Percentiles rank a stretch among this genome's conserved stretches.
These are phyloP conservation scores for Laguncularia racemosa DNA, from an alignment of 345 rosid species.

Conservation along the genomic window DNA sequence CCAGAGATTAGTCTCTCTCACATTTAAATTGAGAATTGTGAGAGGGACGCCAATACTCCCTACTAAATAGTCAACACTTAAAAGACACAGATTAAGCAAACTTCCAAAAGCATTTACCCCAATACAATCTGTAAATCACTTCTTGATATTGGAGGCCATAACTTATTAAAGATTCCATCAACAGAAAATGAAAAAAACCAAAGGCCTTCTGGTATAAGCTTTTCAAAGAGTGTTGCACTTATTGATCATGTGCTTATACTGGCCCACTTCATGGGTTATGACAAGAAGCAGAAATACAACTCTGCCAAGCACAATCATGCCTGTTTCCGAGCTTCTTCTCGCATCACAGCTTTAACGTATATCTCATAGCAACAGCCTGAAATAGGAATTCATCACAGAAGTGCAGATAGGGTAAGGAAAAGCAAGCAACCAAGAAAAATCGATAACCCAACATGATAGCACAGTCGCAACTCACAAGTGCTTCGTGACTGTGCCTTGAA, in stretches of 20 bases:
- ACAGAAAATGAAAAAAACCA: not conserved
- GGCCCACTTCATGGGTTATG: not conserved
- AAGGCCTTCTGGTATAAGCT: not conserved
- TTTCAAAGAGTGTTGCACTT: not conserved
- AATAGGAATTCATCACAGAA: constrained; percentile 1
- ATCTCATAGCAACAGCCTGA: constrained; percentile 97
- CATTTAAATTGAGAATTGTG: too few relatives aligned
- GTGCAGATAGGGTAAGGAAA: too few relatives aligned
- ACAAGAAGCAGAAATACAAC: constrained; percentile 5
- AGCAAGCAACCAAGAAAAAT: too few relatives aligned
- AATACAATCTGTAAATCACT: not conserved
- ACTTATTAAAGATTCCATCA: not conserved
- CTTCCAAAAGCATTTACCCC: not conserved
- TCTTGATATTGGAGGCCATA: not conserved
- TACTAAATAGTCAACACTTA: too few relatives aligned
- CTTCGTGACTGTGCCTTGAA: too few relatives aligned
- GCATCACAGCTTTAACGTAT: constrained; percentile 60
- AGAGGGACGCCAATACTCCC: too few relatives aligned
- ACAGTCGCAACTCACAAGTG: too few relatives aligned
- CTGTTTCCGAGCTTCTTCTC: constrained; percentile 60
- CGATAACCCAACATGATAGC: too few relatives aligned
- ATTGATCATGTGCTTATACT: constrained; percentile 10
- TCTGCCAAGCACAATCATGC: constrained; percentile 27
- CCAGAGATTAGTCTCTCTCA: too few relatives aligned
- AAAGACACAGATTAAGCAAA: constrained; percentile 1